Base-by-base conservation (phyloP, 148 eudicot genomes). In the Rhododendron molle region DNA sequence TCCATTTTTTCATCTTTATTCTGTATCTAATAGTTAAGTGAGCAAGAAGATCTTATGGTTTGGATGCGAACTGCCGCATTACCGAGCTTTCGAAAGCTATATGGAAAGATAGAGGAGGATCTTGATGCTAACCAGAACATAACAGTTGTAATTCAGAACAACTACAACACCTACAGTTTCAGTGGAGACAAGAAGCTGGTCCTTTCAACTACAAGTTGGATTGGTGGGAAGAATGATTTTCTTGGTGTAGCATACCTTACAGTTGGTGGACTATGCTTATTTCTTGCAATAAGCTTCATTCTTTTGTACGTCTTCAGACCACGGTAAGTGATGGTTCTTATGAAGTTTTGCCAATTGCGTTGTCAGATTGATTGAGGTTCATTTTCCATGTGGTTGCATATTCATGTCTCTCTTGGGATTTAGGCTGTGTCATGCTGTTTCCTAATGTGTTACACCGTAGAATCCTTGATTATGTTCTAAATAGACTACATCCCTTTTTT, bases 31-130 rank as follows among this genome's bases (percentile, higher is more conserved):
- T 60, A 87, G 88, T 80, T 87, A 71, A 87, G 86, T n/a, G 85
- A 92, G 86, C 92, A 91, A 81, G 93, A 91, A 81, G 89, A 91
- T 78, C 93, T 91, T 36, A 91, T 91, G 83, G 92, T 91, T 38
- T 91, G 93, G 93, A 92, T 92, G 94, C 83, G 94, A 81, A 89
- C 94, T 30, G 94, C 94, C 0, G 92, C 94, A 9, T 87, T 92
- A 26, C 90, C 94, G 0, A 90, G 76, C 20, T 90, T 92, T 38
- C 87, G 91, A 46, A 92, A 92, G 86, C 84, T 90, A 52, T 90
- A 90, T 78, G 94, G 94, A 72, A 92, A 84, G 81, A 92, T 92
- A 26, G 91, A 86, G 26, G 85, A 58, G 50, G 94, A 92, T 87
- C 89, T 92, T 80, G 86, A 90, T 49, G 86, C 82, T 26, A 87